phyloP scores from a whole-genome alignment of 1,139 yeast species.

The Insectozyma bohioensis region DNA sequence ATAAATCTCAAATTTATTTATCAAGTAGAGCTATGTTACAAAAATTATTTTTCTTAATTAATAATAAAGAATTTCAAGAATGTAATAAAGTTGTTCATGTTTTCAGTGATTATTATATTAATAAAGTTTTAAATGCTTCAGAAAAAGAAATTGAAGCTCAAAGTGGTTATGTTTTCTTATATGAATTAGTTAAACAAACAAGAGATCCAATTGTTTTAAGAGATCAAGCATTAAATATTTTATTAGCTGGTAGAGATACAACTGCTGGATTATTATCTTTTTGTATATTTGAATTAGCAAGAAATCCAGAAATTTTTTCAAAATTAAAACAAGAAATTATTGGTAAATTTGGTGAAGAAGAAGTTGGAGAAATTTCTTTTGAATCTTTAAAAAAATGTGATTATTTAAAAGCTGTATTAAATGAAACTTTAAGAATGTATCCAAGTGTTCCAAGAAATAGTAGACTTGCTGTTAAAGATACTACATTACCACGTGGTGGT shows the following conservation, averaged over 20 bases:
- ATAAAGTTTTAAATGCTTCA: conserved; percentile 29
- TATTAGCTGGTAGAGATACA: conserved; percentile 49
- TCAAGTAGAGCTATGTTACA: conserved; percentile 31
- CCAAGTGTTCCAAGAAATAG: conserved; percentile 53
- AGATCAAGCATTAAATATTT: conserved; percentile 45
- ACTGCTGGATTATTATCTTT: conserved; percentile 44
- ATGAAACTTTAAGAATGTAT: conserved; percentile 50
- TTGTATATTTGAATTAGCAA: conserved; percentile 40
- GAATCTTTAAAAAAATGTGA: conserved; percentile 46
- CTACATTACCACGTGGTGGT: conserved; percentile 54
- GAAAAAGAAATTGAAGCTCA: conserved; percentile 27
- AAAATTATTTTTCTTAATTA: conserved; percentile 24
- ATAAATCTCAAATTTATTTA: conserved; percentile 28
- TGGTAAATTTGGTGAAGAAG: conserved; percentile 24
- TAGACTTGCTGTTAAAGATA: conserved; percentile 42
- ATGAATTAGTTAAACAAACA: conserved; percentile 46
- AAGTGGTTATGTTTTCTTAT: conserved; percentile 39
- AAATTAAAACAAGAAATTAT: conserved; percentile 35
- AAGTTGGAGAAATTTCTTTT: conserved; percentile 26
- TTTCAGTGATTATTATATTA: conserved; percentile 28
- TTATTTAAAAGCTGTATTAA: conserved; percentile 46
- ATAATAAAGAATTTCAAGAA: conserved; percentile 23
- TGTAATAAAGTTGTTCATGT: conserved; percentile 25
- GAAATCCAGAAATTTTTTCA: conserved; percentile 36
- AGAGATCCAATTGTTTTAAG: conserved; percentile 42